Evolutionary conservation across 2,329 filamentous ascomycete species (phyloP).

Genomic region (Epichloe baconii): DNA sequence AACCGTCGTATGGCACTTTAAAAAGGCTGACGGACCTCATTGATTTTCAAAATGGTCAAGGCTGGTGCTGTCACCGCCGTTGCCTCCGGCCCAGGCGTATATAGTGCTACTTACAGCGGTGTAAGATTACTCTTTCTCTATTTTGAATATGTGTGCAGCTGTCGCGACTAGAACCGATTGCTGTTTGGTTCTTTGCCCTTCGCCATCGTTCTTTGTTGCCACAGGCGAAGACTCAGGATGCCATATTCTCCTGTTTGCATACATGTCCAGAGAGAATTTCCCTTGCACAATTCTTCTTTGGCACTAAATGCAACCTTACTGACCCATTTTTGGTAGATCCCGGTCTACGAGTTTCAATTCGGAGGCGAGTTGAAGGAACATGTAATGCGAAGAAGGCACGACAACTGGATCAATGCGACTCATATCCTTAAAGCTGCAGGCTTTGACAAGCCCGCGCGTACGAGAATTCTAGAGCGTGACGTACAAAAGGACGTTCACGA

Average conservation of each 20-base stretch:
- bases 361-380: constrained; percentile 65
- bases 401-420: constrained; percentile 99
- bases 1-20: background rate
- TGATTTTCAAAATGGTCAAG: constrained; percentile 34
- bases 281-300: background rate
- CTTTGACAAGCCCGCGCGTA: constrained; percentile 92
- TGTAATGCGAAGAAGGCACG: constrained; percentile 87
- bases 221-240: background rate
- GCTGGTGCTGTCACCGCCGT: constrained; percentile 16
- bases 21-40: constrained; percentile 2
- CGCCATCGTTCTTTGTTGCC: background rate
- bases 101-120: constrained; percentile 57
- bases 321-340: constrained; percentile 47
- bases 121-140: constrained; percentile 28
- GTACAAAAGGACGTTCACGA: constrained; percentile 94
- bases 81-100: constrained; percentile 37
- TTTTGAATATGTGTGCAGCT: background rate
- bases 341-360: constrained; percentile 88
- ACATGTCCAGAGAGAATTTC: background rate
- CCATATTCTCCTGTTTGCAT: background rate
- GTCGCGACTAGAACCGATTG: background rate
- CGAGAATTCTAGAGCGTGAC: constrained; percentile 87
- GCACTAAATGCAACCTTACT: background rate
- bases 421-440: constrained; percentile 95
- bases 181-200: background rate